Percentiles rank a stretch among this genome's conserved stretches.
Conservation (phyloP, 495 filamentous ascomycete genomes). For the Lasiosphaeriaceae sp. region DNA sequence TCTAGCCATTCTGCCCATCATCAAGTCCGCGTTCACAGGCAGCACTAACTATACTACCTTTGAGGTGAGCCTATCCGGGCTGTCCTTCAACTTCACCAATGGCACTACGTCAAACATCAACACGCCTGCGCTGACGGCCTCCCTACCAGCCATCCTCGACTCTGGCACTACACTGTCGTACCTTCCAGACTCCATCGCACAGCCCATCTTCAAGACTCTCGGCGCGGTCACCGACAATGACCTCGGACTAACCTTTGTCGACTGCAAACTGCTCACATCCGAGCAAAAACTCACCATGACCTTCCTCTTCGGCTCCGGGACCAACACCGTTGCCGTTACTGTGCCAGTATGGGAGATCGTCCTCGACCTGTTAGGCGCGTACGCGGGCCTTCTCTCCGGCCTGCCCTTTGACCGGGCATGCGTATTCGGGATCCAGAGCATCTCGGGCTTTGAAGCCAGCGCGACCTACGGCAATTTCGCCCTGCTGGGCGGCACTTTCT, state of each 20-base stretch:
- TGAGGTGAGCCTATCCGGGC: constrained; percentile 33
- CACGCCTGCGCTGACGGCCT: constrained; percentile 31
- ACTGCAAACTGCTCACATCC: constrained; percentile 48
- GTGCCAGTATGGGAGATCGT: constrained; percentile 75
- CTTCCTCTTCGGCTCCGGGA: constrained; percentile 55
- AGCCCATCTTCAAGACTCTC: constrained; percentile 54
- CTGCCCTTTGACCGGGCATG: constrained; percentile 34
- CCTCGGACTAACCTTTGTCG: constrained; percentile 42
- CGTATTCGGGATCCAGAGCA: constrained; percentile 41
- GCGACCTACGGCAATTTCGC: constrained; percentile 22
- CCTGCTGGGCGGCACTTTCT: constrained; percentile 79
- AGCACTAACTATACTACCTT: constrained; percentile 31
- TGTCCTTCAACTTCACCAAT: constrained; percentile 30
- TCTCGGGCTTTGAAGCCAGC: constrained; percentile 18
- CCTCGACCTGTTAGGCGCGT: constrained; percentile 45
- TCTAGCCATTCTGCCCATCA: constrained; percentile 67
- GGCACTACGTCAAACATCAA: constrained; percentile 32
- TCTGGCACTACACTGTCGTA: constrained; percentile 82
- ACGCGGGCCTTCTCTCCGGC: constrained; percentile 15
- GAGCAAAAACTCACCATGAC: constrained; percentile 55
- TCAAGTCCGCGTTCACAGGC: constrained; percentile 30
- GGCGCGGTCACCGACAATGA: constrained; percentile 44
- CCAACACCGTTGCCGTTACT: constrained; percentile 48
- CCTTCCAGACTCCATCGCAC: constrained; percentile 61
- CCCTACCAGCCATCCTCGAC: constrained; percentile 66